Conservation (phyloP, 2,329 filamentous ascomycete species). For the Colletotrichum sp. region DNA sequence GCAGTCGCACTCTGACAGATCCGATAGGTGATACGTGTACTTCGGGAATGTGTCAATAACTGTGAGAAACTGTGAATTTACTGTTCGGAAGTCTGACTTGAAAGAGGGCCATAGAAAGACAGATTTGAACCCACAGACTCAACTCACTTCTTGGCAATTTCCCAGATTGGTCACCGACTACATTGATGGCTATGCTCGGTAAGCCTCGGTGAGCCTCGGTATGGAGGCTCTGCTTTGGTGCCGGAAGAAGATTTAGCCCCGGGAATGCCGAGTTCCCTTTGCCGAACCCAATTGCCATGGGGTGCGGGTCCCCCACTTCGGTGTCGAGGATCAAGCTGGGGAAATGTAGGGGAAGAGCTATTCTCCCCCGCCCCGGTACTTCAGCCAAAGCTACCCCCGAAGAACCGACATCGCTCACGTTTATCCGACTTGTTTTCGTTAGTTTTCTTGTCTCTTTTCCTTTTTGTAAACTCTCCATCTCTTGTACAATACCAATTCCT, state of each 20-base stretch:
- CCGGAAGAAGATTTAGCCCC: constrained; percentile 16
- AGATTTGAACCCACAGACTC: background rate
- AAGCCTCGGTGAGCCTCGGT: background rate
- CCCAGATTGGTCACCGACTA: background rate
- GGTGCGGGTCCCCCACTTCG: constrained; percentile 14
- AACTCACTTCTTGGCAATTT: background rate
- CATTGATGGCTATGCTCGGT: background rate
- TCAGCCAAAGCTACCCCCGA: constrained; percentile 10
- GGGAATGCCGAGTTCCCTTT: background rate
- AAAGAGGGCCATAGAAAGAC: background rate
- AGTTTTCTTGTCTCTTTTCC: background rate
- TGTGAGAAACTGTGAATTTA: rapidly evolving
- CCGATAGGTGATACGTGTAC: background rate
- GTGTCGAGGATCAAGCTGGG: constrained; percentile 13
- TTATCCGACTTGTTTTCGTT: constrained; percentile 12
- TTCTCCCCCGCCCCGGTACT: constrained; percentile 12
- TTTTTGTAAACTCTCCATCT: background rate
- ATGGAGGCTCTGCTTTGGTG: background rate
- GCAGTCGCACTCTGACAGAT: background rate
- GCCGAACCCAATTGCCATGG: constrained; percentile 22
- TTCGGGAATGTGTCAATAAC: background rate
- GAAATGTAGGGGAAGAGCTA: constrained; percentile 17
- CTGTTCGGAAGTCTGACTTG: background rate
- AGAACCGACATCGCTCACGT: constrained; percentile 9
- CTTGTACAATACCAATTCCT: background rate